Evolutionary conservation across 345 rosid genomes (phyloP), one percentile per base, ranked within the genome.

Genomic region (Luvunga scandens): DNA sequence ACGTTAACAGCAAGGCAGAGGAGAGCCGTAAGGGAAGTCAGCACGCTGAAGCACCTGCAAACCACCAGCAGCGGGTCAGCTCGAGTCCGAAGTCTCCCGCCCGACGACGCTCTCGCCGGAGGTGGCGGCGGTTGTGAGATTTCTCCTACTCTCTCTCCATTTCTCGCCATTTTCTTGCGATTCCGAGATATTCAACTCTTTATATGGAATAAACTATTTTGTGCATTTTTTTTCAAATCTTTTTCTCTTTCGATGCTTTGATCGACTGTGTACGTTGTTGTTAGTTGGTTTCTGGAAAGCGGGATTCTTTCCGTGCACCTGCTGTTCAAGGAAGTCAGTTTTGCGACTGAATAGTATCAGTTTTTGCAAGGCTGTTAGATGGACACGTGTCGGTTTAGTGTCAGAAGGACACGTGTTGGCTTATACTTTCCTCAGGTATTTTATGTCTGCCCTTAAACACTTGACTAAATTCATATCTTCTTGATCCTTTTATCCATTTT

Each of bases 1-100:
- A 91, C 87, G 77, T 96, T 96, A 79, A 96, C 98, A 53, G 84
- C 90, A 62, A 90, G 75, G 83, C 99, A 96, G 62, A 96, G 91
- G 67, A 92, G 75, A 48, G 95, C 97, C 31, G 90, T 81, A 31
- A 96, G 78, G 66, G 90, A 76, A 1, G 98, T 90, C 10, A 96
- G 34, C 73, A 94, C 64, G 77, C 97, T 81, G 86, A 94, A 96
- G 83, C 97, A 90, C 30, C 91, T 84, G 79, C 98, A 96, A 3
- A 91, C 86, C 4, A 94, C 86, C 72, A 96, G 77, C 38, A 94
- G 78, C 3, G 92, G 92, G 84, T 96, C 98, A 4, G 90, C 67
- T 59, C 92, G 73, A 10, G 79, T 25, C 25, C 83, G 82, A 22
- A 76, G 55, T 34, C 84, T 82, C 4, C 78, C 64, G 42, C 79